Percentiles rank a stretch among this genome's conserved stretches.
Conservation (phyloP, 192 early-diverging fungal genomes). For the Kickxella alabastrina region DNA sequence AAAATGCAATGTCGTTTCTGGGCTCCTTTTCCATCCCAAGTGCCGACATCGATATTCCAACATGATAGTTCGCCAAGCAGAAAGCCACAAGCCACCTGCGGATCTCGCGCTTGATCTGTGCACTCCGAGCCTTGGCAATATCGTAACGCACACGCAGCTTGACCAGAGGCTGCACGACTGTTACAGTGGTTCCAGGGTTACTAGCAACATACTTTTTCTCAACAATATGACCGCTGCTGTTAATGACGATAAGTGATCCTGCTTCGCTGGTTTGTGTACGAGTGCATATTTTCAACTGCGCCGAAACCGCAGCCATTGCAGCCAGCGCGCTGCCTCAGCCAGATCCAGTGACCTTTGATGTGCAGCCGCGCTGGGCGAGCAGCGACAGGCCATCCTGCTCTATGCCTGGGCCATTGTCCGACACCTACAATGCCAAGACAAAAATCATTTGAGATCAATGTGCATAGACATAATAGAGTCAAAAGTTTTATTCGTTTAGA, state of each 20-base stretch:
- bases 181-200: conserved; percentile 23
- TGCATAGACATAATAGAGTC: too few relatives aligned
- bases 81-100: conserved; percentile 17
- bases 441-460: background rate
- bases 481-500: too few relatives aligned
- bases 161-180: conserved; percentile 26
- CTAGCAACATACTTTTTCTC: conserved; percentile 11
- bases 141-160: conserved; percentile 32
- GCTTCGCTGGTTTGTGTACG: conserved; percentile 4
- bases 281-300: conserved; percentile 22
- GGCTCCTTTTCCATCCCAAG: conserved; percentile 1
- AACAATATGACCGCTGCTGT: background rate
- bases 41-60: conserved; percentile 6
- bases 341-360: conserved; percentile 9
- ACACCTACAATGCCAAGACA: conserved; percentile 10
- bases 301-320: conserved; percentile 18
- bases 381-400: conserved; percentile 2
- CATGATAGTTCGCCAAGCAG: conserved; percentile 23
- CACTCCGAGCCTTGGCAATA: conserved; percentile 16
- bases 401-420: conserved; percentile 27
- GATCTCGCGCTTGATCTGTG: conserved; percentile 14
- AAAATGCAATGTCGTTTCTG: background rate
- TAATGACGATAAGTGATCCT: conserved; percentile 16
- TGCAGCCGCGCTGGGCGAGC: conserved; percentile 18
- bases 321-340: conserved; percentile 20